phyloP scores from a whole-genome alignment of 441 rosid genomes.

The Populus tomentosa region DNA sequence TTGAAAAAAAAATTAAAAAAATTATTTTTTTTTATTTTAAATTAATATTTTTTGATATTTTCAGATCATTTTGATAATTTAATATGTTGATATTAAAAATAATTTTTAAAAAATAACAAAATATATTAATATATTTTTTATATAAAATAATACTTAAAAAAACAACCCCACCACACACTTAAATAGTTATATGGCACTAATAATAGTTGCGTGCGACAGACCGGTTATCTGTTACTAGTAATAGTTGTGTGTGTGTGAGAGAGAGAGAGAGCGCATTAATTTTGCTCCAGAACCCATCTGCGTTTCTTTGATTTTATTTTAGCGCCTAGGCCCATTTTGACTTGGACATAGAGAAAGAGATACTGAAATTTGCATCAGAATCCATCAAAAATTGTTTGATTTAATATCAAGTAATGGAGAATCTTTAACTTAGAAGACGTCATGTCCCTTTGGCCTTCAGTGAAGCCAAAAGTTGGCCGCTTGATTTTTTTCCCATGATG shows the following conservation, averaged over 20 bases:
- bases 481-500: conserved; percentile 25
- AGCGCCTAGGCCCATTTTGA: neutral
- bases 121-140: too few species aligned
- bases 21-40: too few species aligned
- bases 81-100: too few species aligned
- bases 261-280: conserved; percentile 23
- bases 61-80: too few species aligned
- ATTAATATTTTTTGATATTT: too few species aligned
- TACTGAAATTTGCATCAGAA: conserved; percentile 43
- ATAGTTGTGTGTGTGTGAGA: conserved; percentile 20
- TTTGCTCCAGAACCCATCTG: neutral
- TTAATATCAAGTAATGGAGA: conserved; percentile 35
- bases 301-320: conserved; percentile 23
- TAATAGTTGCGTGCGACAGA: too few species aligned
- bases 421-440: conserved; percentile 46
- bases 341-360: conserved; percentile 8
- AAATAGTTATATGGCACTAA: too few species aligned
- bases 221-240: conserved; percentile 19
- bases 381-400: conserved; percentile 41
- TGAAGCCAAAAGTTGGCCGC: conserved; percentile 45
- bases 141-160: too few species aligned
- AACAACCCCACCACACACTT: too few species aligned
- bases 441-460: conserved; percentile 43
- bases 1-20: too few species aligned
- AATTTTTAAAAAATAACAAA: too few species aligned